Evolutionary conservation across 1,284 basidiomycete species (phyloP).

Genomic region (Cryptococcus sp.): DNA sequence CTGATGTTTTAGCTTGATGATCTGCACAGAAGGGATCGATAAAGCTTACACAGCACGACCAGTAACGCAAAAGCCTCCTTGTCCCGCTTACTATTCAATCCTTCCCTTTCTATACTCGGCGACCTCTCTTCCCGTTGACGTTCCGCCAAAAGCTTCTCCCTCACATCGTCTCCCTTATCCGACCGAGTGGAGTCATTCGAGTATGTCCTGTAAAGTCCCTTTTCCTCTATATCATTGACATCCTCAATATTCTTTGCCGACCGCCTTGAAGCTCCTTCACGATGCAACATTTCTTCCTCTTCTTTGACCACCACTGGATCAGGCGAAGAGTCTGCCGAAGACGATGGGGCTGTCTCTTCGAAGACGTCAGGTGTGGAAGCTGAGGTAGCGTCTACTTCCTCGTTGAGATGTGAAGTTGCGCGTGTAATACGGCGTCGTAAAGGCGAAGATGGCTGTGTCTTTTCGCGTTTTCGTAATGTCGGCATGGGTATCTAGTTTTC

Average conservation of each 20-base stretch:
- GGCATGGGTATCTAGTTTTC: no score
- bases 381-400: slow-evolving; percentile 1
- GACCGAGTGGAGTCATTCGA: slow-evolving; percentile 8
- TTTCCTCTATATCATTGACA: slow-evolving; percentile 36
- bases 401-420: not conserved
- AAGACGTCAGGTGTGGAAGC: not conserved
- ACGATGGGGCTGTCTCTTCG: not conserved
- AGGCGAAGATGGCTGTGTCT: not conserved
- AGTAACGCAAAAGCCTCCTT: slow-evolving; percentile 80
- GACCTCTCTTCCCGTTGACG: slow-evolving; percentile 23
- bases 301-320: not conserved
- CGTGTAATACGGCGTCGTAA: not conserved
- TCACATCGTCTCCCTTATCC: slow-evolving; percentile 6
- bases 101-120: slow-evolving; percentile 17
- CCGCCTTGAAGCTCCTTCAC: slow-evolving; percentile 5
- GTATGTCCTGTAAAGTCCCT: slow-evolving; percentile 29
- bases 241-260: slow-evolving; percentile 39
- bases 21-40: slow-evolving; percentile 42
- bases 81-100: slow-evolving; percentile 53
- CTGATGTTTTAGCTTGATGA: slow-evolving; percentile 28
- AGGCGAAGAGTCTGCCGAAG: not conserved
- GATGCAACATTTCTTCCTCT: slow-evolving; percentile 15
- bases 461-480: slow-evolving; percentile 3
- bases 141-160: slow-evolving; percentile 19
- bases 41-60: slow-evolving; percentile 83